Base-by-base conservation (phyloP, 129 eudicot species). In the Helianthus tuberosus region DNA sequence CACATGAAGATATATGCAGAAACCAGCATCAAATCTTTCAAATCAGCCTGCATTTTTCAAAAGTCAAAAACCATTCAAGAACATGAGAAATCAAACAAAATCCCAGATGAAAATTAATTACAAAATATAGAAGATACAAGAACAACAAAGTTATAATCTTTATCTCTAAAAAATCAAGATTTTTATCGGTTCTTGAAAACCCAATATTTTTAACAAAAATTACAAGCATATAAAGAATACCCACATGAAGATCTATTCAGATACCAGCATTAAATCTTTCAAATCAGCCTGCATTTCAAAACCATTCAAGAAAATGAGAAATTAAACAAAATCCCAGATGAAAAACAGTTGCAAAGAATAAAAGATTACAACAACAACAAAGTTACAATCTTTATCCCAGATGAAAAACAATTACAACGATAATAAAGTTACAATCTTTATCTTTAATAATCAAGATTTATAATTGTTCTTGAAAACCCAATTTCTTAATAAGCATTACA, bases 201-300 rank as follows among this genome's bases (percentile, higher is more conserved):
- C 32, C 32, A 27, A 27, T 27, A 1, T 1, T 27, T 27, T 27
- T 27, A 27, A 27, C 32, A 27, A 27, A 27, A 27, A 27, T 27
- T 27, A 27, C 32, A 27, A 27, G 3, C 32, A 27, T 27, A 27
- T 16, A 59, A 10, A 48, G 32, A 68, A 77, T 39, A 60, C 70
- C 81, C 76, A 77, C 57, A 23, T 69, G 76, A 77, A 64, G 65
- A 77, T 77, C 71, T 69, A 77, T 61, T 65, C 55, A 20, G 52
- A 52, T 49, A 69, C 20, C 62, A 77, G 76, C 81, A 69, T 61
- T 29, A 61, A 69, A 69, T 60, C 71, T 60, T 48, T 15, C 1
- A 61, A 77, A 17, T 48, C 35, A 50, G 65, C 81, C 76, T 69
- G 71, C 71, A 60, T 77, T 75, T 65, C 44, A 53, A 65, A 50